These are phyloP conservation scores for Globisporangium paroecandrum DNA, from an alignment of 352 stramenopile genomes.

Conservation along the genomic window DNA sequence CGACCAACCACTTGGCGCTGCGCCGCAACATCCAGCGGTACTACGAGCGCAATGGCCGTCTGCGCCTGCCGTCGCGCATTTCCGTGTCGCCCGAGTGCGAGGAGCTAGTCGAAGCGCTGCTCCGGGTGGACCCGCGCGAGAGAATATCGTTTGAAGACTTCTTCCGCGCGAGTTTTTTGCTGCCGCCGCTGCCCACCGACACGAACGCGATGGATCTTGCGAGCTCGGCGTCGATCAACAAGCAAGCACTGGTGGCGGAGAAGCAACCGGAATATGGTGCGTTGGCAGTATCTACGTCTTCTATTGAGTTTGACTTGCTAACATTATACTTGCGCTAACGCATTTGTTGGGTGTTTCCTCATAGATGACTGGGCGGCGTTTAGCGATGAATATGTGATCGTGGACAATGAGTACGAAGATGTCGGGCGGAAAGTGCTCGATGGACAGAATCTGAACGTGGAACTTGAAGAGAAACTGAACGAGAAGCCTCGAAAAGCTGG, in stretches of 20 bases:
- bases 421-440: constrained; percentile 68
- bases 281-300: background rate
- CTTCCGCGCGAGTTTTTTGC: constrained; percentile 62
- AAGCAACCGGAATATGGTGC: constrained; percentile 63
- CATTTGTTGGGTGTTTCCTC: constrained; percentile 8
- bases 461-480: constrained; percentile 37
- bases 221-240: constrained; percentile 36
- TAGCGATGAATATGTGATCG: constrained; percentile 81
- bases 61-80: constrained; percentile 51
- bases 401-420: constrained; percentile 81
- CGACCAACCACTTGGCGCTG: constrained; percentile 74
- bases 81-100: constrained; percentile 61
- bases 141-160: constrained; percentile 81
- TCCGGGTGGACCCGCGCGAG: constrained; percentile 58
- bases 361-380: constrained; percentile 65
- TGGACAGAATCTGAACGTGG: constrained; percentile 42
- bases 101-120: constrained; percentile 51
- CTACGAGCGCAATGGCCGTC: constrained; percentile 51
- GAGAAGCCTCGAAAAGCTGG: constrained; percentile 14
- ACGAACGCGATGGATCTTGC: constrained; percentile 30
- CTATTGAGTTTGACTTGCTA: background rate
- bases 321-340: background rate
- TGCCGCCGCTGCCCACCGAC: constrained; percentile 47
- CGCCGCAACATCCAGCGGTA: constrained; percentile 78
- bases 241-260: constrained; percentile 67